Evolutionary conservation across 2,329 filamentous ascomycete genomes (phyloP), one percentile per base, ranked within the genome.

Genomic region (Drechslera avenae): DNA sequence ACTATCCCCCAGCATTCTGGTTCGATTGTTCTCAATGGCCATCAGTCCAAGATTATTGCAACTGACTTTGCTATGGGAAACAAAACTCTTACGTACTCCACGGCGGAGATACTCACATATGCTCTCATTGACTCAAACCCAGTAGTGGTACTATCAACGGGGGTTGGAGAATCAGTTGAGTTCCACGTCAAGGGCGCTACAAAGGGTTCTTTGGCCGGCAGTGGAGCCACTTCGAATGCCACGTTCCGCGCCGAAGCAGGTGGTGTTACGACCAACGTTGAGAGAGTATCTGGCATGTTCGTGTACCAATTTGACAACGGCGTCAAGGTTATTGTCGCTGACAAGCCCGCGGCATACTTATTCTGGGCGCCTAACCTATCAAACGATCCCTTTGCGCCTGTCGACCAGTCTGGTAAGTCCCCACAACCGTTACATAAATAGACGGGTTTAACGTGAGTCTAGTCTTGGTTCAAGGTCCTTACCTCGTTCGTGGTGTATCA

Each of bases 21-120:
- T 0, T 63, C 68, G 0, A 78, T 86, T 36, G 73, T 79, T 5
- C 75, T 87, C 33, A 79, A 85, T 47, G 85, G 85, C 1, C 81
- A 85, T 31, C 81, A 86, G 47, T 80, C 83, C 6, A 86, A 86
- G 74, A 81, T 87, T 13, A 66, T 86, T 3, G 81, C 83, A 0
- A 83, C 83, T 0, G 84, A 86, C 57, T 87, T 85, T 49, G 66
- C 56, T 1, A 79, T 85, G 32, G 84, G 83, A 1, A 65, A 71
- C 6, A 73, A 81, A 52, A 83, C 78, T 1, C 67, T 84, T 2
- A 73, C 82, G 0, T 84, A 81, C 61, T 79, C 79, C 1, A 80
- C 81, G 0, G 77, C 79, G 0, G 81, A 84, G 46, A 68, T 84
- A 5, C 67, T 83, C 18, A 80, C 78, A 3, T 75, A 75, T 54